Base-by-base conservation (phyloP, 2,329 filamentous ascomycete genomes). In the Thielaviopsis populi region DNA sequence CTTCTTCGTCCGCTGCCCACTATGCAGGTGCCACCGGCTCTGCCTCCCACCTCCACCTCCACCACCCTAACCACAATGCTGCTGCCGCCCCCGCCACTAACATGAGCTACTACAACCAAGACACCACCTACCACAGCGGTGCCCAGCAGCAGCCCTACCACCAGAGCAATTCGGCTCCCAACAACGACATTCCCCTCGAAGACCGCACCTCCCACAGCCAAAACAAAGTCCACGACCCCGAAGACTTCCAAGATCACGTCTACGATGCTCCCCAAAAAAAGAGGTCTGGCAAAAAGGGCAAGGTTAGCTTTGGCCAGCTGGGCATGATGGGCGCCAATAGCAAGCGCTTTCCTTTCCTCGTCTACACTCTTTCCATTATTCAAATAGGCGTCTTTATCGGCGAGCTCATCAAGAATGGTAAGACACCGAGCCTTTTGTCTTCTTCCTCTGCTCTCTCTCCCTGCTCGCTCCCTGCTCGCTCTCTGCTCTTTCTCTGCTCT, bases 311-410 rank as follows among this genome's bases (percentile, higher is more conserved):
- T 54, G 82, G 82, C 62, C 79, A 84, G 72, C 71, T 84, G 63
- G 80, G 81, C 65, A 84, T 84, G 81, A 70, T 84, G 56, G 80
- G 80, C 1, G 74, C 80, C 13, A 74, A 79, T 68, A 77, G 75
- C 70, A 81, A 80, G 71, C 76, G 78, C 66, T 82, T 85, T 62
- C 87, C 94, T 0, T 94, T 88, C 80, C 83, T 96, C 6, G 88
- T 91, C 41, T 97, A 92, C 73, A 74, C 85, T 53, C 81, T 97
- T 67, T 89, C 90, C 2, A 63, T 85, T 37, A 80, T 87, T 13
- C 91, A 97, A 73, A 75, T 94, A 22, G 83, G 79, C 17, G 90
- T 97, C 33, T 99, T 99, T 71, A 88, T 97, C 68, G 90, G 80
- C 62, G 90, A 97, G 75, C 77, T 99, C 67, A 85, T 88, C 59